phyloP scores from a whole-genome alignment of 331 rosid genomes.

The Quercus phellos region DNA sequence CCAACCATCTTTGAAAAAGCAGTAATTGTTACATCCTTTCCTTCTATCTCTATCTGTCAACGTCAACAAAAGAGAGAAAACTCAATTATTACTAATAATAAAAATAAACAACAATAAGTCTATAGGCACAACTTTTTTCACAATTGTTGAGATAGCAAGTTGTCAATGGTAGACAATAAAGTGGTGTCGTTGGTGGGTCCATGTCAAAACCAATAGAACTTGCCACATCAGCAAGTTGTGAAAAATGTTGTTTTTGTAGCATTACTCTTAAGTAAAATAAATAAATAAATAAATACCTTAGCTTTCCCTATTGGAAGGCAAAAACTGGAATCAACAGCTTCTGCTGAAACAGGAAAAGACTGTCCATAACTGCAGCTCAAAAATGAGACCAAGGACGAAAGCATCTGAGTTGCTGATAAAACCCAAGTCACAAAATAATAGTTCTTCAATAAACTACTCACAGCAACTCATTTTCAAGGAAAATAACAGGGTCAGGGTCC shows the following conservation, averaged over 20 bases:
- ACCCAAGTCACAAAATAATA: background rate
- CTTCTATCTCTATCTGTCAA: conserved; percentile 92
- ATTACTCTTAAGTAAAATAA: conserved; percentile 8
- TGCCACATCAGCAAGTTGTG: no score
- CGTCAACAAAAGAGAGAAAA: background rate
- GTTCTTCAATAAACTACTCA: conserved; percentile 23
- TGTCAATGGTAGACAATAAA: no score
- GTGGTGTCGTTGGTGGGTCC: no score
- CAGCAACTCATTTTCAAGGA: conserved; percentile 96
- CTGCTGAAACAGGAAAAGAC: conserved; percentile 87
- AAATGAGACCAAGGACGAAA: background rate
- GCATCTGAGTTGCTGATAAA: no score
- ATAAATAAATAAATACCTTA: conserved; percentile 45
- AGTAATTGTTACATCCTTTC: conserved; percentile 94
- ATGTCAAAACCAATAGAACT: no score
- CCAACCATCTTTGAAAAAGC: conserved; percentile 98
- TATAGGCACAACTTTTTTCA: no score
- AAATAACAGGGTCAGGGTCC: conserved; percentile 97
- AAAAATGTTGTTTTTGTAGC: conserved; percentile 13
- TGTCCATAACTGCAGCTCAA: conserved; percentile 75
- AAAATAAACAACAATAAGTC: no score
- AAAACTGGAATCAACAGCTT: conserved; percentile 93
- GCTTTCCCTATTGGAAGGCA: conserved; percentile 97
- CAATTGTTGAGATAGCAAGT: no score
- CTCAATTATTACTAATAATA: no score